Base-by-base conservation (phyloP, 345 rosid species). In the Eucalyptus tenuipes region DNA sequence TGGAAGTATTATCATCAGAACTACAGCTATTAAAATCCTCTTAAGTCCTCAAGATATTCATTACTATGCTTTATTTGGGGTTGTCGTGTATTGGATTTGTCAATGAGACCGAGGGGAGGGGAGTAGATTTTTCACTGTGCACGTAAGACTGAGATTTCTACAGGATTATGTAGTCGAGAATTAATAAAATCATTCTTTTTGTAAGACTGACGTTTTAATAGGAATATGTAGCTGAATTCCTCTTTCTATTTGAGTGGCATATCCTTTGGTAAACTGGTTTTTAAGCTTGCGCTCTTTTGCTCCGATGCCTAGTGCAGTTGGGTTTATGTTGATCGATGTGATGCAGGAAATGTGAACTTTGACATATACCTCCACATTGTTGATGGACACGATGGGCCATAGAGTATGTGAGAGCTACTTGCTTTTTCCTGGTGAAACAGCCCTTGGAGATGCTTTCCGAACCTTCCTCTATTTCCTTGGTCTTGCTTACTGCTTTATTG, bases 401-500 rank as follows among this genome's bases (percentile, higher is more conserved):
- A 93, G 91, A 66, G 92, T 90, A 90, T 96, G 97, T 86, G 94
- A 91, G 87, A 91, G 93, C 92, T 94, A 90, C 94, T 92, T 96
- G 48, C 66, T 94, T 42, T 94, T 95, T 86, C 88, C 50, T 24
- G 94, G 93, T 45, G 99, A 96, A 94, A 93, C 93, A 48, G 33
- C 55, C 48, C 91, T 95, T n/a, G 92, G 93, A 33, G 92, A 91
- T 89, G 94, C 91, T 48, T 87, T 90, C 24, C 90, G 98, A 87
- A 93, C 90, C 40, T 88, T 92, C 20, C 88, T 96, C 59, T 96
- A 97, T 89, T 93, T 94, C 87, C 88, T 96, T 57, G 96, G 92
- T 87, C 96, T 96, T 85, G 98, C 98, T 55, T 97, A 97, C 90
- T 96, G 99, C 91, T 97, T 96, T 86, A 52, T 96, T 86, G 99